These are phyloP conservation scores for Trypanosoma scelopori DNA, from an alignment of 208 protist species.

Conservation along the genomic window DNA sequence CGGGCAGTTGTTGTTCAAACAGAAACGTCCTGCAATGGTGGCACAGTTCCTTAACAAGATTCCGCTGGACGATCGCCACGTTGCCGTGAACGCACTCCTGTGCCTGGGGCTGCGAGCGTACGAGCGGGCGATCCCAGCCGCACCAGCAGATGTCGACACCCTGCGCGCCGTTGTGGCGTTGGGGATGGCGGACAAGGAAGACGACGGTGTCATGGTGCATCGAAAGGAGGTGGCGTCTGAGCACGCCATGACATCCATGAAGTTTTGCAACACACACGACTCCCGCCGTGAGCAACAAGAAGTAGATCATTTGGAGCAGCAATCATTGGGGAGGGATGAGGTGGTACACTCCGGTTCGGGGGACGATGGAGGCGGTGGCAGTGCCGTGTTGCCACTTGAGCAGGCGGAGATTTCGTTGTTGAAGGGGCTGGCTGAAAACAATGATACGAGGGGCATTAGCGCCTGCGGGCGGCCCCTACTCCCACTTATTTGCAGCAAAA, in stretches of 20 bases:
- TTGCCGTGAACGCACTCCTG: conserved; percentile 25
- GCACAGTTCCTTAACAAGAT: conserved; percentile 31
- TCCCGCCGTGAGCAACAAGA: too few species aligned
- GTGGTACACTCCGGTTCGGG: too few species aligned
- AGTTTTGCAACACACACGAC: too few species aligned
- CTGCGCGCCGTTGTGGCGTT: conserved; percentile 9
- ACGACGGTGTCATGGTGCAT: neutral
- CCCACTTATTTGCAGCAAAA: neutral
- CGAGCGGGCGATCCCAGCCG: neutral
- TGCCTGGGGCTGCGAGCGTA: conserved; percentile 25
- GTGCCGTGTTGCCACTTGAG: too few species aligned
- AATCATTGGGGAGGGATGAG: too few species aligned
- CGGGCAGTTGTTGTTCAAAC: conserved; percentile 2
- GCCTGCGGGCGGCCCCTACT: neutral
- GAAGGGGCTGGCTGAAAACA: neutral
- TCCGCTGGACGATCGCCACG: conserved; percentile 29
- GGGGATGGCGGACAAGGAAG: neutral
- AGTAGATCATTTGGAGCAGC: too few species aligned
- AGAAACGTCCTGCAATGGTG: conserved; percentile 25
- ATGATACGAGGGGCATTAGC: neutral
- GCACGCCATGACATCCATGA: too few species aligned
- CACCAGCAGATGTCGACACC: conserved; percentile 16
- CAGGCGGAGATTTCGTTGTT: too few species aligned
- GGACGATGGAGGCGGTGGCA: too few species aligned
- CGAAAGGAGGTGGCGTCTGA: too few species aligned